phyloP scores from a whole-genome alignment of 306 rosid genomes.

The Begonia loranthoides region DNA sequence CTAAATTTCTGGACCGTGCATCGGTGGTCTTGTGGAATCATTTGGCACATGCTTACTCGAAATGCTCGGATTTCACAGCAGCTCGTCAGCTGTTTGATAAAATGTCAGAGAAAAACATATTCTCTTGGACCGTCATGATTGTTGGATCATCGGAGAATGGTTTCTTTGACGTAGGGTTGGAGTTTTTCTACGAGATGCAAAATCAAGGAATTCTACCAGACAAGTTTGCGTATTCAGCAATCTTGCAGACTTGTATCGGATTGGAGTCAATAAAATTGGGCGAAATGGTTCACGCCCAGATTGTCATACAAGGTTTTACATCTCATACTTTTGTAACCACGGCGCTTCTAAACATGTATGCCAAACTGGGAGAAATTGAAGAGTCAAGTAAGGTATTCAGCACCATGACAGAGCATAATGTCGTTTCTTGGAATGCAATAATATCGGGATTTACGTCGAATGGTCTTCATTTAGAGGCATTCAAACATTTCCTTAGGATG shows the following conservation, averaged over 20 bases:
- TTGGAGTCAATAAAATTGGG: slow-evolving; percentile 28
- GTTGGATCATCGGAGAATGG: slow-evolving; percentile 39
- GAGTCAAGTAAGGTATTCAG: slow-evolving; percentile 41
- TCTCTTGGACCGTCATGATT: slow-evolving; percentile 66
- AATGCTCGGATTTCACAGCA: slow-evolving; percentile 29
- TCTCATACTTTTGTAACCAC: slow-evolving; percentile 36
- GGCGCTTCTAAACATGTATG: slow-evolving; percentile 74
- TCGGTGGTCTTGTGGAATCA: slow-evolving; percentile 45
- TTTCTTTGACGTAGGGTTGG: slow-evolving; percentile 28
- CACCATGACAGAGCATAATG: slow-evolving; percentile 33
- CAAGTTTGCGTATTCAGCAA: slow-evolving; percentile 49
- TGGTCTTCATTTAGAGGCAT: slow-evolving; percentile 37
- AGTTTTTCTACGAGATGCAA: slow-evolving; percentile 46
- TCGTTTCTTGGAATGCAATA: slow-evolving; percentile 68
- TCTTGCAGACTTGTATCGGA: slow-evolving; percentile 51
- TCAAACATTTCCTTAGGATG: slow-evolving; percentile 39
- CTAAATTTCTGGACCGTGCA: slow-evolving; percentile 22
- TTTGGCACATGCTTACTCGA: slow-evolving; percentile 32
- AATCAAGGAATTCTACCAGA: slow-evolving; percentile 32
- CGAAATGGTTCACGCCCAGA: slow-evolving; percentile 53
- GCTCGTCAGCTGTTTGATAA: slow-evolving; percentile 43
- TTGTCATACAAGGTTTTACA: slow-evolving; percentile 44
- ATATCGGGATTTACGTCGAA: slow-evolving; percentile 47
- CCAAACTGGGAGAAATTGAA: slow-evolving; percentile 39
- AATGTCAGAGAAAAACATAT: slow-evolving; percentile 44